These are phyloP conservation scores for Wolfiporia cocos DNA, from an alignment of 1,284 basidiomycete species.

Conservation along the genomic window DNA sequence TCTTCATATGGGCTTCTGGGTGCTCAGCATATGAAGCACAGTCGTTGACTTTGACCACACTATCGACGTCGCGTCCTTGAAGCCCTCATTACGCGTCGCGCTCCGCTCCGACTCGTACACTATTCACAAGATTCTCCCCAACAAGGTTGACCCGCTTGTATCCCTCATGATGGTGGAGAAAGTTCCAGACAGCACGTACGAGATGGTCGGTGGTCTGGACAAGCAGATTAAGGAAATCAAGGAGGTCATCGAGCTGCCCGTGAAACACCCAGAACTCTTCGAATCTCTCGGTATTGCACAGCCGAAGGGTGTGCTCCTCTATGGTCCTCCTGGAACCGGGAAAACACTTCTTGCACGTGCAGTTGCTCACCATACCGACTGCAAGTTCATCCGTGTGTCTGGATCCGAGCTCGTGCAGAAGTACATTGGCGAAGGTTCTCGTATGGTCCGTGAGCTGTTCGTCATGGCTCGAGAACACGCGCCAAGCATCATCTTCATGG, in stretches of 20 bases:
- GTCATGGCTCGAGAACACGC: conserved; percentile 99
- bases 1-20: not conserved
- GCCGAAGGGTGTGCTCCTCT: conserved; percentile 94
- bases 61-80: conserved; percentile 79
- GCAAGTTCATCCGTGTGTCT: conserved; percentile 95
- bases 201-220: conserved; percentile 99
- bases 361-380: conserved; percentile 97
- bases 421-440: conserved; percentile 95
- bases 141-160: conserved; percentile 93
- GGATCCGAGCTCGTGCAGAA: conserved; percentile 97
- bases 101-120: conserved; percentile 95
- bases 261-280: conserved; percentile 97
- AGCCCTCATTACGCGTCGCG: conserved; percentile 87
- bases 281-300: conserved; percentile 96
- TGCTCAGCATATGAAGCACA: conserved; percentile 22
- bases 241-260: conserved; percentile 97
- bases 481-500: conserved; percentile 99
- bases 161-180: conserved; percentile 99
- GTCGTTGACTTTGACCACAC: conserved; percentile 93
- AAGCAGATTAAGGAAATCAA: conserved; percentile 99
- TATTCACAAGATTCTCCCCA: conserved; percentile 90
- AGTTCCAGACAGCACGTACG: conserved; percentile 97
- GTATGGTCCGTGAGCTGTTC: conserved; percentile 97
- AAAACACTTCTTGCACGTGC: conserved; percentile 93
- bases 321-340: conserved; percentile 96